phyloP scores from a whole-genome alignment of 495 filamentous ascomycete genomes.

The Xanthoparmelia taractica region DNA sequence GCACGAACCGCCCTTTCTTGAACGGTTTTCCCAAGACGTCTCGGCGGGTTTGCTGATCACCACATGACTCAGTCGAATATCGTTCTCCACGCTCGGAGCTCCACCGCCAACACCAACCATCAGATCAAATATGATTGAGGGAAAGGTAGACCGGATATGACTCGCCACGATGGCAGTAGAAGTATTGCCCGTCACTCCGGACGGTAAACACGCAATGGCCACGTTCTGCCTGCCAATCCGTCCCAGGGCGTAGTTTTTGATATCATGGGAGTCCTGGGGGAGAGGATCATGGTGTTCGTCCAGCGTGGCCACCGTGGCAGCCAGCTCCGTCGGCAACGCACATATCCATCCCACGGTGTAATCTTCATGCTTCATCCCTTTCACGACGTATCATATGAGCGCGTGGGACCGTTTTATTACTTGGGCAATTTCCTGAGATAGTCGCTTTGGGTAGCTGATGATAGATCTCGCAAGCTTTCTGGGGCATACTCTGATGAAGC shows the following conservation, averaged over 20 bases:
- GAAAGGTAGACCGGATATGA: slow-evolving; percentile 33
- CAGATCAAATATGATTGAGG: slow-evolving; percentile 32
- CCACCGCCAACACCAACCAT: slow-evolving; percentile 39
- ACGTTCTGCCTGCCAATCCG: slow-evolving; percentile 32
- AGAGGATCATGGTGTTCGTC: slow-evolving; percentile 16
- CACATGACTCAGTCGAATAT: slow-evolving; percentile 40
- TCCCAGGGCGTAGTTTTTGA: slow-evolving; percentile 32
- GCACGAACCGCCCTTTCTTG: slow-evolving; percentile 27
- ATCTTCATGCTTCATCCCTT: slow-evolving; percentile 22
- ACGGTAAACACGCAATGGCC: slow-evolving; percentile 32
- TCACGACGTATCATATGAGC: background rate
- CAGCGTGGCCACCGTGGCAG: slow-evolving; percentile 26
- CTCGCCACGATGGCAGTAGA: slow-evolving; percentile 30
- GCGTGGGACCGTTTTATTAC: background rate
- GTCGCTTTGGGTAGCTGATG: background rate
- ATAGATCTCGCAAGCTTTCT: background rate
- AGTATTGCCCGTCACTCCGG: background rate
- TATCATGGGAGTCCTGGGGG: slow-evolving; percentile 20
- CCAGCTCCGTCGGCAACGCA: slow-evolving; percentile 24
- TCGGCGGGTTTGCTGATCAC: slow-evolving; percentile 36
- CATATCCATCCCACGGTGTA: slow-evolving; percentile 35
- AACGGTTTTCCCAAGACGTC: slow-evolving; percentile 32
- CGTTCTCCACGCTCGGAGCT: slow-evolving; percentile 29
- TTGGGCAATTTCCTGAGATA: background rate
- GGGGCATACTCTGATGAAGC: no score